Percentiles rank a stretch among this genome's conserved stretches.
Evolutionary conservation across 2,329 filamentous ascomycete species (phyloP).

Genomic region (Colletotrichum scovillei): DNA sequence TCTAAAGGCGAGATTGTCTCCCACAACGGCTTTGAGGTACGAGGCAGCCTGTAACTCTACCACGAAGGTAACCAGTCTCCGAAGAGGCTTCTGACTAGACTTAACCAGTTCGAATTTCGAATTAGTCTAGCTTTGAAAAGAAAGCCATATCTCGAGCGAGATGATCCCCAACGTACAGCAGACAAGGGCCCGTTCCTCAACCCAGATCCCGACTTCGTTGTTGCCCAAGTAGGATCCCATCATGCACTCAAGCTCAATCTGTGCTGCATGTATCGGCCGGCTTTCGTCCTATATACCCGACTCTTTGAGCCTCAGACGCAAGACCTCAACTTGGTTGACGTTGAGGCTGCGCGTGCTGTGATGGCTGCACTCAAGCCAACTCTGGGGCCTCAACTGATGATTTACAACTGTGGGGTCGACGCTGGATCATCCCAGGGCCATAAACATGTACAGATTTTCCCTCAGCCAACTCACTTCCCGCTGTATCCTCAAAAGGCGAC

Average conservation of each 20-base stretch:
- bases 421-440: background rate
- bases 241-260: background rate
- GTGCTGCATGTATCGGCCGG: background rate
- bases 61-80: background rate
- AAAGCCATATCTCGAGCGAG: background rate
- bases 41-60: too few relatives aligned
- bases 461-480: rapidly evolving
- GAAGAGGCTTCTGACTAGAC: background rate
- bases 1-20: background rate
- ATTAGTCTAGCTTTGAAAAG: background rate
- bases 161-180: background rate
- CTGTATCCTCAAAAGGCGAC: background rate
- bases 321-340: background rate
- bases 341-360: background rate
- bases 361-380: background rate
- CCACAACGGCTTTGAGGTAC: background rate
- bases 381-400: background rate
- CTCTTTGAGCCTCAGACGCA: background rate
- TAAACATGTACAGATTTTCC: background rate
- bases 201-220: background rate
- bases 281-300: background rate
- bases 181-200: background rate
- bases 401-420: background rate
- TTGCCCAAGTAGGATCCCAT: background rate
- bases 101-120: background rate